phyloP scores from a whole-genome alignment of 2,329 filamentous ascomycete genomes.

The Penicillium sp. region DNA sequence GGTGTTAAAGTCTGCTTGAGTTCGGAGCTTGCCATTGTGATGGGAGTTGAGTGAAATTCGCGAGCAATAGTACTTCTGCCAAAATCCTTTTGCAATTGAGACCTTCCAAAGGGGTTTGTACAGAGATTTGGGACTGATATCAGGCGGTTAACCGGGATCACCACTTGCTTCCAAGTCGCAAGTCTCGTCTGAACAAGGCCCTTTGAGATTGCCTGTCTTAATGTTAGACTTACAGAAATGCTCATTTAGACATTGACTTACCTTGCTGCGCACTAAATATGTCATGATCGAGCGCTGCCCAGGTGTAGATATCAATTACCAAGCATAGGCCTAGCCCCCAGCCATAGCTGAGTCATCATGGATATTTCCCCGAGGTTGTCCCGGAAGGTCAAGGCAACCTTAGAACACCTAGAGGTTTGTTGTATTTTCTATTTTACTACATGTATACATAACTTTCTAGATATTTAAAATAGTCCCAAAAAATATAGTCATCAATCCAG shows the following conservation, averaged over 20 bases:
- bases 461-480: not conserved
- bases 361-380: not conserved
- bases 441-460: not conserved
- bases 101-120: not conserved
- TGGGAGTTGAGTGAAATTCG: conserved; percentile 5
- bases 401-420: not conserved
- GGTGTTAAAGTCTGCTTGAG: conserved; percentile 19
- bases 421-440: not conserved
- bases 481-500: not conserved
- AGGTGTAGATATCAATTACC: not conserved
- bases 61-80: not conserved
- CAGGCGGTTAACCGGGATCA: not conserved
- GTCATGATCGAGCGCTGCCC: not conserved
- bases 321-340: not conserved
- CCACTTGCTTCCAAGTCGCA: not conserved
- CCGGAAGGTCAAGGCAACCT: not conserved
- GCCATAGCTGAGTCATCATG: not conserved
- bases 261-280: not conserved
- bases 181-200: not conserved
- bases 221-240: not conserved
- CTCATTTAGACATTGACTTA: not conserved
- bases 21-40: conserved; percentile 5
- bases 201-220: not conserved
- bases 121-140: not conserved
- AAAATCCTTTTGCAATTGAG: not conserved